Base-by-base conservation (phyloP, 306 rosid species). In the Prunus campanulata region DNA sequence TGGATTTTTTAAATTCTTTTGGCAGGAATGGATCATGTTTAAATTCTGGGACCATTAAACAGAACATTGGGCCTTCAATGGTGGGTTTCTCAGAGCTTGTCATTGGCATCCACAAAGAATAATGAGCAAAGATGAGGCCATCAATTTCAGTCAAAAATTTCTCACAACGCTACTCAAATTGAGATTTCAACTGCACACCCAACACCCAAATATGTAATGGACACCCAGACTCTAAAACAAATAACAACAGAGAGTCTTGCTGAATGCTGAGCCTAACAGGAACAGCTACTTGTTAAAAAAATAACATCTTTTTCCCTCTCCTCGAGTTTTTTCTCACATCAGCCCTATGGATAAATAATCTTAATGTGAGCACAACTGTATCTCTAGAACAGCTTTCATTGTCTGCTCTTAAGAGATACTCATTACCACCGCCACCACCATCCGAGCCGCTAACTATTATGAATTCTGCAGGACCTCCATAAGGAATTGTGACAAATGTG, bases 361-460 rank as follows among this genome's bases (percentile, higher is more conserved):
- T 92, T 91, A 95, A 79, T 52, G 93, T 91, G 83, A 92, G 97
- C 88, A 92, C 99, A 61, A 92, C 84, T 47, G 91, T 87, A 80
- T 95, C 99, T 81, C 99, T 89, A 44, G 76, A 83, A 77, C 97
- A 56, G 85, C 57, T 81, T 79, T 12, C 24, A 59, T 82, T 63
- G 39, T 87, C 97, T 66, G 86, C 88, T 82, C 85, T 86, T 66
- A 96, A 77, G 60, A 86, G 55, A 83, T 92, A 88, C 76, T 90
- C 91, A 68, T 62, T 85, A 24, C 82, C 87, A 54, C 77, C 83
- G 65, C 68, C 87, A 24, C 82, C 87, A 54, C 77, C 83, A 10
- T n/a, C 66, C 1, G 19, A 10, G 20, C 65, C 56, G 54, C 89
- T 86, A 49, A 56, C 81, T 61, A 92, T 80, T 54, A 82, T 25